A percentile compares a stretch with the other conserved stretches of the same genome.
Conservation (phyloP, 306 rosid genomes). For the Pachyrhizus erosus region DNA sequence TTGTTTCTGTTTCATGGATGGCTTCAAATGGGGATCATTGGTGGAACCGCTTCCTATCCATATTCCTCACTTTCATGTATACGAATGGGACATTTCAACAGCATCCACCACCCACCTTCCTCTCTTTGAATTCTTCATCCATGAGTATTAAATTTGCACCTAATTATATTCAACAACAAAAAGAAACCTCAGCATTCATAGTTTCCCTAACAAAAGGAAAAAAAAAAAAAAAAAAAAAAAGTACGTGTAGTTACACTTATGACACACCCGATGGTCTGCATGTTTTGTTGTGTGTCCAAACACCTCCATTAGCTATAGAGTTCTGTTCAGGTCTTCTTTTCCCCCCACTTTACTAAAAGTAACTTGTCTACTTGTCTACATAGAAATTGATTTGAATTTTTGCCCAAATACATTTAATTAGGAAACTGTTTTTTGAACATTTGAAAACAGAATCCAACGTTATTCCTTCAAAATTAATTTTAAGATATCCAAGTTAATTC, state of each 20-base stretch:
- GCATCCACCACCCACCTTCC: background rate
- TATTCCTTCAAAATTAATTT: too few species aligned
- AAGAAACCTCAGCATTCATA: background rate
- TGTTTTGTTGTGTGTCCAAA: background rate
- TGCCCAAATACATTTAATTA: background rate
- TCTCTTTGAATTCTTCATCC: background rate
- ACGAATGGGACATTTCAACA: constrained; percentile 20
- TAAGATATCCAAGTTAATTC: too few species aligned
- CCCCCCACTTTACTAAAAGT: background rate
- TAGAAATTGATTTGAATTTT: background rate
- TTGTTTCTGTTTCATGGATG: background rate
- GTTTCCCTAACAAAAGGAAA: background rate
- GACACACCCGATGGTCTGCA: background rate
- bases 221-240: too few species aligned
- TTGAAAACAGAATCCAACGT: background rate
- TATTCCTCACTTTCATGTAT: background rate
- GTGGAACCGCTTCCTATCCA: background rate
- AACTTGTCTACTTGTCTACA: background rate
- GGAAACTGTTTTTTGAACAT: background rate
- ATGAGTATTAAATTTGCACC: too few species aligned
- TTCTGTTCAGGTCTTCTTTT: background rate
- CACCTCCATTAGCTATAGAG: background rate
- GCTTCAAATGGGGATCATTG: background rate
- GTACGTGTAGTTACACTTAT: background rate
- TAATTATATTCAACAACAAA: background rate